A percentile compares a stretch with the other conserved stretches of the same genome.
These are phyloP conservation scores for Cynanchum wilfordii DNA, from an alignment of 257 asterid species.

Conservation along the genomic window DNA sequence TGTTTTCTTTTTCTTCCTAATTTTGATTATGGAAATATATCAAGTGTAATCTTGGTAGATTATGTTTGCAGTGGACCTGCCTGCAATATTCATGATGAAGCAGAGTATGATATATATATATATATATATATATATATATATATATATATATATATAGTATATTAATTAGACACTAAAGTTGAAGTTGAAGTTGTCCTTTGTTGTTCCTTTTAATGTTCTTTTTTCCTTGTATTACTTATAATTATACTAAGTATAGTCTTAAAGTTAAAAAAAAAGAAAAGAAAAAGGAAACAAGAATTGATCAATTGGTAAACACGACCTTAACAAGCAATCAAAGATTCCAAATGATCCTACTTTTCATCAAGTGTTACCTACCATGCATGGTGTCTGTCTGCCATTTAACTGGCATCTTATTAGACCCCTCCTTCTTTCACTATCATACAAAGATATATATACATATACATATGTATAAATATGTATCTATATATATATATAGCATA, in stretches of 20 bases:
- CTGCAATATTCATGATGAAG: conserved; percentile 34
- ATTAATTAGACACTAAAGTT: conserved; percentile 25
- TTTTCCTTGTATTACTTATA: conserved; percentile 6
- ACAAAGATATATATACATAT: too few relatives aligned
- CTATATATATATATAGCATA: too few relatives aligned
- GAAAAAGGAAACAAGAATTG: not conserved
- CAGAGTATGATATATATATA: too few relatives aligned
- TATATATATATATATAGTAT: too few relatives aligned
- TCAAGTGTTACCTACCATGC: conserved; percentile 60
- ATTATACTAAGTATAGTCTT: not conserved
- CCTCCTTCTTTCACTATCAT: conserved; percentile 30
- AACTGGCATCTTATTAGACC: conserved; percentile 42
- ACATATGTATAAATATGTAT: too few relatives aligned
- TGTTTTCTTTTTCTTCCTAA: conserved; percentile 13
- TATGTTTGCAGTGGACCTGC: conserved; percentile 47
- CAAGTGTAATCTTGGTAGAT: conserved; percentile 53
- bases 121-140: too few relatives aligned
- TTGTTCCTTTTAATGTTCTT: conserved; percentile 2
- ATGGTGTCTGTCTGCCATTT: conserved; percentile 71
- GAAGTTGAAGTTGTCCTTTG: conserved; percentile 24
- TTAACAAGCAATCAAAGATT: conserved; percentile 48
- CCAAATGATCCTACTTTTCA: conserved; percentile 48
- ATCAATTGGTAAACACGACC: conserved; percentile 22
- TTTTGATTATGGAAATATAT: conserved; percentile 21
- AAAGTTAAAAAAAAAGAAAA: too few relatives aligned